Percentiles rank a stretch among this genome's conserved stretches.
Conservation (phyloP, 192 early-diverging fungal genomes). For the Umbelopsis vinacea region DNA sequence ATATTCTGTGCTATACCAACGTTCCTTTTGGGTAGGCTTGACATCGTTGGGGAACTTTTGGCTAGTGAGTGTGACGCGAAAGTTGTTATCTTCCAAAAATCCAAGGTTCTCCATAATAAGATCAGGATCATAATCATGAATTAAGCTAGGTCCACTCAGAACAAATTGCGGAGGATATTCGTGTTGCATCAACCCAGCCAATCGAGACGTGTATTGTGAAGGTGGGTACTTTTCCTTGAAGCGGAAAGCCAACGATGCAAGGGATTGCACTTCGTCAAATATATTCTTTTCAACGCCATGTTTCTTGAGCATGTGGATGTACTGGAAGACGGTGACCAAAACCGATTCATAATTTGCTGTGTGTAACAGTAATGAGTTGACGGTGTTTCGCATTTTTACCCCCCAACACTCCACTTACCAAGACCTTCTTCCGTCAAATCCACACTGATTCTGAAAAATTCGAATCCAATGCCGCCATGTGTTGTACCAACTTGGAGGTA, state of each 20-base stretch:
- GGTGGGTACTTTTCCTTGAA: constrained; percentile 80
- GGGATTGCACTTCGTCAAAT: constrained; percentile 75
- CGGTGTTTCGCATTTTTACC: not conserved
- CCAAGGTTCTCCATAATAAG: constrained; percentile 65
- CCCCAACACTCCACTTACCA: constrained; percentile 31
- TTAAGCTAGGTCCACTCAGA: constrained; percentile 70
- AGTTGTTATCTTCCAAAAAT: constrained; percentile 64
- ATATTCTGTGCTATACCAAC: constrained; percentile 85
- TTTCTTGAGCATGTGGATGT: constrained; percentile 81
- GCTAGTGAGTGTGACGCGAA: constrained; percentile 55
- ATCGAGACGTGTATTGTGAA: constrained; percentile 63
- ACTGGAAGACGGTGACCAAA: constrained; percentile 82
- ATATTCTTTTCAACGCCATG: constrained; percentile 77
- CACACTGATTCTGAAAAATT: constrained; percentile 83
- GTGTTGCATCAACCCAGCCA: constrained; percentile 81
- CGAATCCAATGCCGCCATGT: constrained; percentile 70
- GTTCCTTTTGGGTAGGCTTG: constrained; percentile 60
- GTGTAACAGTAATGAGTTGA: constrained; percentile 18
- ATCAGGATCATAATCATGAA: constrained; percentile 65
- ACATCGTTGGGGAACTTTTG: constrained; percentile 49
- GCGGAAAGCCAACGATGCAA: constrained; percentile 62
- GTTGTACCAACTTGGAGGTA: constrained; percentile 68
- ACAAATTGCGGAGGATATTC: constrained; percentile 70
- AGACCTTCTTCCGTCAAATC: constrained; percentile 86
- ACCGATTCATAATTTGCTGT: constrained; percentile 76